Evolutionary conservation across 1,284 basidiomycete species (phyloP).

Genomic region (Leccinum fuscescens): DNA sequence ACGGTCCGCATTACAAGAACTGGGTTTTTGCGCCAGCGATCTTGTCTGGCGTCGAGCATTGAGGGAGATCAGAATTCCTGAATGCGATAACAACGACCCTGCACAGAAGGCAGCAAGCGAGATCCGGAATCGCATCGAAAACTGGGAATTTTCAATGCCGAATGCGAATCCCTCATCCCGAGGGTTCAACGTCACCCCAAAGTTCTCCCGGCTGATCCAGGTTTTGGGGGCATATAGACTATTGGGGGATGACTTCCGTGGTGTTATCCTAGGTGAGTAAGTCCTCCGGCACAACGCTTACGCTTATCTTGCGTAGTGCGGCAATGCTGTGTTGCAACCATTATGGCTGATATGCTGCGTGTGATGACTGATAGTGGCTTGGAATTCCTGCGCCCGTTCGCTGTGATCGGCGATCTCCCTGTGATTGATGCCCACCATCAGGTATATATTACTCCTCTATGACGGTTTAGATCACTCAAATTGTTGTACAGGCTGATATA

Average conservation of each 20-base stretch:
- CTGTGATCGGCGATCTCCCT: constrained; percentile 23
- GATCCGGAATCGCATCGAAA: constrained; percentile 46
- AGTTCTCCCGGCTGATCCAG: constrained; percentile 58
- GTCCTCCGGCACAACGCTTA: constrained; percentile 10
- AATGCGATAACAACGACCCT: constrained; percentile 36
- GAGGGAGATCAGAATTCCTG: constrained; percentile 33
- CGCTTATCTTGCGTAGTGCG: constrained; percentile 39
- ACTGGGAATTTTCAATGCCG: constrained; percentile 60
- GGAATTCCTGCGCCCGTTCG: constrained; percentile 41
- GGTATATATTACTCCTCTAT: constrained; percentile 22
- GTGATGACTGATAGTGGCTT: constrained; percentile 40
- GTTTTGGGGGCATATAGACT: constrained; percentile 51
- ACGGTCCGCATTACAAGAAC: constrained; percentile 43
- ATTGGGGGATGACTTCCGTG: constrained; percentile 56
- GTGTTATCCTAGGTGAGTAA: constrained; percentile 59
- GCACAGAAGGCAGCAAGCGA: constrained; percentile 22
- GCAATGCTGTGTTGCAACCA: constrained; percentile 41
- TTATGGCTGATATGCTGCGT: constrained; percentile 47
- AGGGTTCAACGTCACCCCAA: constrained; percentile 62
- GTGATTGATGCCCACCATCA: constrained; percentile 33
- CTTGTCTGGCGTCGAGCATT: constrained; percentile 59
- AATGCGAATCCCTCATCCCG: constrained; percentile 51
- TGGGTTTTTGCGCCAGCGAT: constrained; percentile 65
- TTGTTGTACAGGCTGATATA: constrained; percentile 26
- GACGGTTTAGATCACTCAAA: constrained; percentile 10